Base-by-base conservation (phyloP, 2,329 filamentous ascomycete species). In the Fusarium sp. region DNA sequence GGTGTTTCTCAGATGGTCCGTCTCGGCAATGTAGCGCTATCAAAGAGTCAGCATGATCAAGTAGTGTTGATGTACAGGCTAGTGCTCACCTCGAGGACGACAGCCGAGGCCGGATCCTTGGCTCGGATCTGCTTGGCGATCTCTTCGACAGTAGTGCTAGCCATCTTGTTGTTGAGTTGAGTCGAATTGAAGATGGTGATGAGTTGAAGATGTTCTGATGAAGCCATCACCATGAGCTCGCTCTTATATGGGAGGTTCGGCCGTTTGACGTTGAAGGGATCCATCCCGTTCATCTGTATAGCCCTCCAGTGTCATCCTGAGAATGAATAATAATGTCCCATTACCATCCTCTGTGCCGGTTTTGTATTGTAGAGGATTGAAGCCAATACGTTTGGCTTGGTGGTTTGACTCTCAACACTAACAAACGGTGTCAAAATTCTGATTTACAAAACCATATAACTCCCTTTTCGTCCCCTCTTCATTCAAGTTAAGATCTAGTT, bases 11-110 rank as follows among this genome's bases (percentile, higher is more conserved):
- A 74, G 67, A 30, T 70, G 60, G 7, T 66, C 50, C 18, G 72
- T 75, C 54, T 74, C 72, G 6, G 20, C 18, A 11, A 73, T 45
- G 62, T 74, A 74, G 13, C 67, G 72, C 72, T 74, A 4, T 32
- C 18, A 4, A 52, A 13, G 2, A 16, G 39, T 65, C 23, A 65
- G 52, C 48, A 25, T 37, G 30, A 8, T 3, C 18, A 20, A 56
- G 39, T 13, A 5, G 5, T 11, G 32, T 14, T 35, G 18, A 62
- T 39, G 6, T 6, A 50, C 27, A 18, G 0, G 23, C 4, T n/a
- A 16, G 50, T 16, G 13, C 45, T 72, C 27, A 66, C 72, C 50
- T 64, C 58, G 13, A 74, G 61, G 25, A 34, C 48, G 13, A 60
- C 30, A 13, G 58, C 71, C 6, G 45, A 27, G 13, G 48, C 50